Conservation (phyloP, 306 rosid species). For the Erythrophleum fordii region DNA sequence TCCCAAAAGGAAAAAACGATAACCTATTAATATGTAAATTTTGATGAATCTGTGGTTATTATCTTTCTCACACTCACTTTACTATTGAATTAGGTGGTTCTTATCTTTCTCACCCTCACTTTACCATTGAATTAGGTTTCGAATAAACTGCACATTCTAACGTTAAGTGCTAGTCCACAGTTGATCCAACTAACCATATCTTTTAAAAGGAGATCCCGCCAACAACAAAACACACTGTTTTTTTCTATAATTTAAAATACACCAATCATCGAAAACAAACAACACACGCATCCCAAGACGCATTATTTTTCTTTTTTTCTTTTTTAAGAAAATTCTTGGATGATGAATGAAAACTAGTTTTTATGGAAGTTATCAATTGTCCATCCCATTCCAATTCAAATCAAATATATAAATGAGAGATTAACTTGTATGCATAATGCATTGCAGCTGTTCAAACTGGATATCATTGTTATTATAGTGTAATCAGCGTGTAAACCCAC, state of each 20-base stretch:
- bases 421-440: background rate
- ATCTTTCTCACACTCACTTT: background rate
- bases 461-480: background rate
- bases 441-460: background rate
- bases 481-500: background rate
- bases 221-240: too few relatives aligned
- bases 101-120: background rate
- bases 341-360: background rate
- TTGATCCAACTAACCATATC: background rate
- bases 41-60: background rate
- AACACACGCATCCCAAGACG: background rate
- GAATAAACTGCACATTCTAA: background rate
- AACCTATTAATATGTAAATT: background rate
- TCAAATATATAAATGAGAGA: background rate
- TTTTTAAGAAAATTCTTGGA: background rate
- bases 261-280: background rate
- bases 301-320: background rate
- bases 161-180: too few relatives aligned
- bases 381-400: background rate
- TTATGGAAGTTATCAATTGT: background rate
- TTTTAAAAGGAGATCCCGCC: background rate
- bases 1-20: background rate
- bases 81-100: background rate
- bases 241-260: background rate
- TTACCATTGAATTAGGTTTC: background rate